A percentile compares a stretch with the other conserved stretches of the same genome.
Conservation (phyloP, 192 early-diverging fungal genomes). For the Spinellus fusiger region DNA sequence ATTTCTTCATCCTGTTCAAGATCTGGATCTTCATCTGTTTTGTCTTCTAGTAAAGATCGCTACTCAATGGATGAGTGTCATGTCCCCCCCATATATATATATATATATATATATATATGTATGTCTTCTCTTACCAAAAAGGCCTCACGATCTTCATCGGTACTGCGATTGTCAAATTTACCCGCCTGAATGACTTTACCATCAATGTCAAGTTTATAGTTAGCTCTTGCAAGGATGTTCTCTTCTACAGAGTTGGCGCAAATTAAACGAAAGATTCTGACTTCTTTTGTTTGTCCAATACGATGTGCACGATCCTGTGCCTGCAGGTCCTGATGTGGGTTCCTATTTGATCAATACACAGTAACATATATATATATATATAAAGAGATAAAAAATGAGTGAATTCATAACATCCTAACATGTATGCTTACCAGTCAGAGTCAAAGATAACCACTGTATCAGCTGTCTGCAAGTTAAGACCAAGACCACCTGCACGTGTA, state of each 20-base stretch:
- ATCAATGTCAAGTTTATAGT: conserved; percentile 95
- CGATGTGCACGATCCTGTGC: conserved; percentile 99
- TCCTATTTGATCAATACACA: conserved; percentile 35
- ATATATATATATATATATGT: conserved; percentile 35
- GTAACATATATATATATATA: background rate
- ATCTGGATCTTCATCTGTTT: conserved; percentile 67
- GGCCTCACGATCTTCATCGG: conserved; percentile 89
- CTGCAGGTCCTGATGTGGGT: conserved; percentile 97
- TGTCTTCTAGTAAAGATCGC: conserved; percentile 80
- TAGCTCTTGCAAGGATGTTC: conserved; percentile 85
- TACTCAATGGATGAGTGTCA: background rate
- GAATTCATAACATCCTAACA: background rate
- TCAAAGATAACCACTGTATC: conserved; percentile 99
- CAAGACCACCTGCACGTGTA: conserved; percentile 95
- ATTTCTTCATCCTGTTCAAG: conserved; percentile 63
- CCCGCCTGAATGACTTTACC: conserved; percentile 99
- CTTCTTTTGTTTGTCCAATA: conserved; percentile 98
- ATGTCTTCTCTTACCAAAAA: conserved; percentile 47
- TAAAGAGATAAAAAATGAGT: background rate
- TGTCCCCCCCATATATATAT: background rate
- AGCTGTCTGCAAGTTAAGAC: conserved; percentile 93
- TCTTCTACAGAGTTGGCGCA: conserved; percentile 92
- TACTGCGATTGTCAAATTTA: conserved; percentile 97
- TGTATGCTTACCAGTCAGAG: conserved; percentile 80
- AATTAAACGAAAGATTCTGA: conserved; percentile 90